Conservation (phyloP, 2,329 filamentous ascomycete genomes). For the Clarireedia homoeocarpa region DNA sequence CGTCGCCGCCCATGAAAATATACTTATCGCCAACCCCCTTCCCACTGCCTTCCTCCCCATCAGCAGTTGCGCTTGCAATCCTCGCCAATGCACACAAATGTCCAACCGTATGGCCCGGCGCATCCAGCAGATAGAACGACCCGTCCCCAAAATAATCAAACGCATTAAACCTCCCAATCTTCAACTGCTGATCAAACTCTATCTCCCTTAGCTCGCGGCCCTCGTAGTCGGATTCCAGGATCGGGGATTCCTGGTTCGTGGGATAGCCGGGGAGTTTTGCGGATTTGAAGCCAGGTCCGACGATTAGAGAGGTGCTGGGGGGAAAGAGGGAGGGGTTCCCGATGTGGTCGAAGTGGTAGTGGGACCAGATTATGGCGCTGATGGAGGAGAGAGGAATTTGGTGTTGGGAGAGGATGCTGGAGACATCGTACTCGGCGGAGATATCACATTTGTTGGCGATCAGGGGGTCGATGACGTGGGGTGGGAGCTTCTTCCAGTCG, state of each 20-base stretch:
- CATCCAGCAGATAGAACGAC: slow-evolving; percentile 43
- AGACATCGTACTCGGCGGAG: slow-evolving; percentile 35
- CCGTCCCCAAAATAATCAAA: slow-evolving; percentile 49
- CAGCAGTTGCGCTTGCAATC: slow-evolving; percentile 20
- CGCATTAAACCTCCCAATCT: slow-evolving; percentile 39
- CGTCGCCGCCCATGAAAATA: slow-evolving; percentile 36
- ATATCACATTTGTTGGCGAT: slow-evolving; percentile 31
- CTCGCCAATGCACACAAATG: slow-evolving; percentile 37
- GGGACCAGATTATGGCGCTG: slow-evolving; percentile 28
- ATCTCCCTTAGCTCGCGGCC: slow-evolving; percentile 31
- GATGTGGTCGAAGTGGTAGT: slow-evolving; percentile 35
- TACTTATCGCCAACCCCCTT: slow-evolving; percentile 24
- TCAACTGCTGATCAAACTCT: slow-evolving; percentile 29
- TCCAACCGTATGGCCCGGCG: slow-evolving; percentile 34
- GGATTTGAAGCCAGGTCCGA: slow-evolving; percentile 39
- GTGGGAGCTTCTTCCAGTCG: slow-evolving; percentile 36
- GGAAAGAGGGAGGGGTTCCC: slow-evolving; percentile 38
- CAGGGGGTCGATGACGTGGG: slow-evolving; percentile 25
- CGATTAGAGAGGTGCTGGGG: slow-evolving; percentile 34
- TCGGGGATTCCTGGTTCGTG: slow-evolving; percentile 30
- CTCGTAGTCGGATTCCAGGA: slow-evolving; percentile 35
- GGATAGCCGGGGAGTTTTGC: slow-evolving; percentile 38
- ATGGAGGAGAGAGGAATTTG: slow-evolving; percentile 12
- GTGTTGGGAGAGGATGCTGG: slow-evolving; percentile 29
- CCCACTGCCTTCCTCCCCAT: too few relatives aligned